phyloP scores from a whole-genome alignment of 2,329 filamentous ascomycete species.

The Acarospora socialis region DNA sequence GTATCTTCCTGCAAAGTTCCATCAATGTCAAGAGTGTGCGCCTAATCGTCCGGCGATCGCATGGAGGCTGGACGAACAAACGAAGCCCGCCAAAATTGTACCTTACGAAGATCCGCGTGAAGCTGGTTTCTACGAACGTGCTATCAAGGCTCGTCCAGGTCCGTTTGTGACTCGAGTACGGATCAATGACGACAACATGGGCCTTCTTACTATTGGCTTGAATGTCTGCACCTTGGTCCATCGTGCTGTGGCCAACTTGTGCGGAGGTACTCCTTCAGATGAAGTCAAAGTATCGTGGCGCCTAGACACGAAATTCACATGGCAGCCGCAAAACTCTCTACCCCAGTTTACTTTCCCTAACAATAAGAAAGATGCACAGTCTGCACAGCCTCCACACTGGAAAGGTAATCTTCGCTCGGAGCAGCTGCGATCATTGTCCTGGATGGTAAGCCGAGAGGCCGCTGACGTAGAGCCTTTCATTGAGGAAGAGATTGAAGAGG shows the following conservation, averaged over 20 bases:
- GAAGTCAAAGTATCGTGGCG: constrained; percentile 28
- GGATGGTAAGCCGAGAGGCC: constrained; percentile 45
- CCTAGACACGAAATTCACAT: constrained; percentile 31
- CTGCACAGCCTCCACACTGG: constrained; percentile 25
- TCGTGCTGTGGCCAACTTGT: constrained; percentile 25
- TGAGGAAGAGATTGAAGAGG: constrained; percentile 45
- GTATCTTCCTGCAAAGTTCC: constrained; percentile 9
- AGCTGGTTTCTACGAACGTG: constrained; percentile 37
- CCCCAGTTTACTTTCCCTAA: constrained; percentile 28
- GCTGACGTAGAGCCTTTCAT: constrained; percentile 26
- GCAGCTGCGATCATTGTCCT: constrained; percentile 41
- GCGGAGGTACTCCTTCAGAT: constrained; percentile 5
- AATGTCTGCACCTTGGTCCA: constrained; percentile 31
- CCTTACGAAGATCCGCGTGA: constrained; percentile 38
- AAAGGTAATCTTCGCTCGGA: constrained; percentile 30
- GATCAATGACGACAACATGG: constrained; percentile 18
- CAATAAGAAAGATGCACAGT: constrained; percentile 26
- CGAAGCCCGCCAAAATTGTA: constrained; percentile 18
- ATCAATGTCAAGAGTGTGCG: constrained; percentile 21
- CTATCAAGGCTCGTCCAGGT: constrained; percentile 33
- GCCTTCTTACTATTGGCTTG: constrained; percentile 22
- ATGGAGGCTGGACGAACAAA: constrained; percentile 21
- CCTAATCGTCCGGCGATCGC: constrained; percentile 24
- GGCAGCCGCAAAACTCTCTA: constrained; percentile 21
- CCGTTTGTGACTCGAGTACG: constrained; percentile 28